Percentiles rank a stretch among this genome's conserved stretches.
Conservation (phyloP, 2,329 filamentous ascomycete species). For the Helminthosporium solani region DNA sequence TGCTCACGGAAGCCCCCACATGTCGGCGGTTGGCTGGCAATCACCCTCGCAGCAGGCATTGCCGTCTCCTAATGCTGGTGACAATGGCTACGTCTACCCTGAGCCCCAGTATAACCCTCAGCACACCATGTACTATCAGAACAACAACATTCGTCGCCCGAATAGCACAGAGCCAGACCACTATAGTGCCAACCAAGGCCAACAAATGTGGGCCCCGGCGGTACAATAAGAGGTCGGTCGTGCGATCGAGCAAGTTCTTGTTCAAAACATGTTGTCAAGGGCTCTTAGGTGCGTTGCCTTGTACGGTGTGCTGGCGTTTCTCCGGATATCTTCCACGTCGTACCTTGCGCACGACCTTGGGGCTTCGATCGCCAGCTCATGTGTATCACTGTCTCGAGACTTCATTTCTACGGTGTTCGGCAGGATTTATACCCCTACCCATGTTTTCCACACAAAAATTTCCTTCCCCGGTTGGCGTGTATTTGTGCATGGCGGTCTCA, state of each 20-base stretch:
- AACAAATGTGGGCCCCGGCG: constrained; percentile 46
- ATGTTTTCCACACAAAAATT: constrained; percentile 42
- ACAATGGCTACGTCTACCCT: constrained; percentile 76
- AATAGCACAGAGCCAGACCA: constrained; percentile 68
- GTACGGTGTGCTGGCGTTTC: too few species aligned
- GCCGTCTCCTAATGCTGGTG: constrained; percentile 68
- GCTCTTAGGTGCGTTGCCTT: too few species aligned
- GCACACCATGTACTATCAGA: constrained; percentile 69
- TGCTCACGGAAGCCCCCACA: constrained; percentile 82
- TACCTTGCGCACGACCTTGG: background rate
- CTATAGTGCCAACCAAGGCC: constrained; percentile 45
- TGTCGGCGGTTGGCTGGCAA: constrained; percentile 79
- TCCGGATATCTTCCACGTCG: too few species aligned
- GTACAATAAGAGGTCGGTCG: constrained; percentile 35
- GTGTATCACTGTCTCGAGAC: constrained; percentile 37
- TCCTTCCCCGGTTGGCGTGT: constrained; percentile 28
- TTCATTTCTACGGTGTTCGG: constrained; percentile 41
- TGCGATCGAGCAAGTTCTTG: background rate
- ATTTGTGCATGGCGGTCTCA: constrained; percentile 30
- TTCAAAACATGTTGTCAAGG: background rate
- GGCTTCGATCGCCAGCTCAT: constrained; percentile 11
- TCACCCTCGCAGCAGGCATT: constrained; percentile 76
- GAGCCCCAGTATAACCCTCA: constrained; percentile 66
- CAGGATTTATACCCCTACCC: constrained; percentile 46
- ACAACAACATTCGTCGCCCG: constrained; percentile 68